These are phyloP conservation scores for Mycena epipterygia DNA, from an alignment of 768 basidiomycete species.

Conservation along the genomic window DNA sequence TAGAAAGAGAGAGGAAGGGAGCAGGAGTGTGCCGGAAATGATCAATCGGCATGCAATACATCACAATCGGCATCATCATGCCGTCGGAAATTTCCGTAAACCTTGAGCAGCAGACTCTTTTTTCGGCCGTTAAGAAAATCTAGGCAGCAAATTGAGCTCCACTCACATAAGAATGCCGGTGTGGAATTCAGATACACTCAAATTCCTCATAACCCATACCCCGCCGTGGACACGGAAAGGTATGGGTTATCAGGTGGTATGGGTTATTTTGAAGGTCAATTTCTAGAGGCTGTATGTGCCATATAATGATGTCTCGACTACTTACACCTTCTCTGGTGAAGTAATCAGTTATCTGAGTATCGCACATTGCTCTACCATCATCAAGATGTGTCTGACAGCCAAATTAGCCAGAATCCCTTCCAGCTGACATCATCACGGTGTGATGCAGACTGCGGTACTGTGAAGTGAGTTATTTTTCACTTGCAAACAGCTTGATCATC, in stretches of 20 bases:
- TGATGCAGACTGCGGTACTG: too few relatives aligned
- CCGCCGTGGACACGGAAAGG: not conserved
- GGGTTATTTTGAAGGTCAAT: not conserved
- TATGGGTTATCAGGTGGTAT: constrained; percentile 6
- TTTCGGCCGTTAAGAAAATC: too few relatives aligned
- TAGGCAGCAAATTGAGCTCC: too few relatives aligned
- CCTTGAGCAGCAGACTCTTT: too few relatives aligned
- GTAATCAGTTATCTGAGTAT: constrained; percentile 6
- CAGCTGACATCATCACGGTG: not conserved
- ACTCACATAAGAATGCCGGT: too few relatives aligned
- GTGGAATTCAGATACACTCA: constrained; percentile 1
- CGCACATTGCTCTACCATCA: not conserved
- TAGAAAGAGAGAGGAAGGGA: too few relatives aligned
- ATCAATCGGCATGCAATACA: too few relatives aligned
- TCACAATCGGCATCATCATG: too few relatives aligned
- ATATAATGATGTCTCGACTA: not conserved
- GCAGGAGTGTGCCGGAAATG: too few relatives aligned
- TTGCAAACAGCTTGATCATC: too few relatives aligned
- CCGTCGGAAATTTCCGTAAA: too few relatives aligned
- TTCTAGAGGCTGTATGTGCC: not conserved
- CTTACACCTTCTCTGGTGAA: not conserved
- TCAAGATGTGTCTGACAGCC: not conserved
- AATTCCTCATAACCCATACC: constrained; percentile 14
- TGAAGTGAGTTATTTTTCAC: too few relatives aligned
- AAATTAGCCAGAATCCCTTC: not conserved